Base-by-base conservation (phyloP, 192 early-diverging fungal genomes). In the Paraglomus brasilianum region DNA sequence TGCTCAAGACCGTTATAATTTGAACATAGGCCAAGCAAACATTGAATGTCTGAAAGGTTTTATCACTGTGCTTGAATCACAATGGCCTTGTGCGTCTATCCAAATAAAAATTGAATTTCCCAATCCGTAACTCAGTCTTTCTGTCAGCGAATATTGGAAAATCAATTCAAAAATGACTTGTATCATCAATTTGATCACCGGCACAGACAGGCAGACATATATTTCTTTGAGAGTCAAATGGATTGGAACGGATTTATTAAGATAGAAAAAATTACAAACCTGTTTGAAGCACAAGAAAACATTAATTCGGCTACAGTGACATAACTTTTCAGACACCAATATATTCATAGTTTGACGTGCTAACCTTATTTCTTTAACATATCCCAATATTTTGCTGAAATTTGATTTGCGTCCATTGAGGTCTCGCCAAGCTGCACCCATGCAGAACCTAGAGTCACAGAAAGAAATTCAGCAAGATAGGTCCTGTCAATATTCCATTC, bases 381-480 rank as follows among this genome's bases (percentile, higher is more conserved):
- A 87, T 49, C 77, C 74, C 19, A 89, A 69, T 77, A 93, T 89
- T 71, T 86, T 85, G 55, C 88, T 90, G 77, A 93, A 90, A 85
- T 93, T 91, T 68, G 82, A 85, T 76, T 91, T 93, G 47, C 91
- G 85, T 45, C 91, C 91, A 24, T 86, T 77, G 44, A 91, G 69
- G 72, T 91, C 89, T 72, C 91, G 80, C 91, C 91, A 93, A 17
- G 91, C 91, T 63, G 91, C 89, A 63, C 91, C 91, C 91, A 93
- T 93, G 74, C 91, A 93, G 80, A 93, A 93, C 49, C 74, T 75
- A 40, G 13, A 64, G 30, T 3, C 56, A 61, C 56, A 42, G n/a
- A 40, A 24, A 13, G 69, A 39, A 56, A 38, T 19, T 38, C n/a
- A 48, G 66, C 36, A 66, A 72, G 36, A 43, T 69, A 22, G 40